A percentile compares a stretch with the other conserved stretches of the same genome.
phyloP scores from a whole-genome alignment of 2,329 filamentous ascomycete species.

The Paraphoma sp. region DNA sequence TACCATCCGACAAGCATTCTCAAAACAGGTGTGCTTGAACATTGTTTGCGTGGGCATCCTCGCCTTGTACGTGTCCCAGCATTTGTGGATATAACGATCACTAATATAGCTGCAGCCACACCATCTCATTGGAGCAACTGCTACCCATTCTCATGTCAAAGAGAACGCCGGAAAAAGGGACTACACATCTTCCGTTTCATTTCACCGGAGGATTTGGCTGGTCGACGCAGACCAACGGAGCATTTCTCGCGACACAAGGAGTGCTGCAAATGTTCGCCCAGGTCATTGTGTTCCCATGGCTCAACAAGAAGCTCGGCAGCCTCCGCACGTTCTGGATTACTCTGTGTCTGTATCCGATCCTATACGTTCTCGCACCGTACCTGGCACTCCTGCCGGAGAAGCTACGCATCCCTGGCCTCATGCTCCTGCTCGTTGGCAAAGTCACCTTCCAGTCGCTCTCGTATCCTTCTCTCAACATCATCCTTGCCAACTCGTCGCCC shows the following conservation, averaged over 20 bases:
- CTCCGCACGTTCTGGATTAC: constrained; percentile 83
- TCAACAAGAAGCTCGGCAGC: constrained; percentile 77
- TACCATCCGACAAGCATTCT: constrained; percentile 70
- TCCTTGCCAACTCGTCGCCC: constrained; percentile 87
- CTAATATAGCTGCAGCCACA: constrained; percentile 69
- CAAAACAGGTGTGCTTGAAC: constrained; percentile 81
- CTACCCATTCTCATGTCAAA: constrained; percentile 91
- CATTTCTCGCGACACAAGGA: constrained; percentile 88
- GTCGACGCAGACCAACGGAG: constrained; percentile 81
- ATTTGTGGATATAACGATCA: constrained; percentile 23
- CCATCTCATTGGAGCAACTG: constrained; percentile 94
- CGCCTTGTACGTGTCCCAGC: constrained; percentile 76
- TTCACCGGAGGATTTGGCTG: constrained; percentile 88
- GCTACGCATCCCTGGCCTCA: constrained; percentile 76
- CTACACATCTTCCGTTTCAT: constrained; percentile 75
- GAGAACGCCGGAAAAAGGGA: constrained; percentile 55
- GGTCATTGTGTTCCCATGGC: constrained; percentile 79
- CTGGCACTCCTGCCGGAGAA: constrained; percentile 79
- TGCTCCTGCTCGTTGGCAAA: constrained; percentile 83
- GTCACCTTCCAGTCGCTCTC: constrained; percentile 91
- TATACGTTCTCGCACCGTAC: constrained; percentile 90
- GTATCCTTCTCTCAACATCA: constrained; percentile 87
- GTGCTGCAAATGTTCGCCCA: constrained; percentile 88
- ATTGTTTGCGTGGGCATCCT: constrained; percentile 91
- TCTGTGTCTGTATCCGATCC: constrained; percentile 80